Evolutionary conservation across 441 rosid genomes (phyloP), one percentile per base, ranked within the genome.

Genomic region (Erodium texanum): DNA sequence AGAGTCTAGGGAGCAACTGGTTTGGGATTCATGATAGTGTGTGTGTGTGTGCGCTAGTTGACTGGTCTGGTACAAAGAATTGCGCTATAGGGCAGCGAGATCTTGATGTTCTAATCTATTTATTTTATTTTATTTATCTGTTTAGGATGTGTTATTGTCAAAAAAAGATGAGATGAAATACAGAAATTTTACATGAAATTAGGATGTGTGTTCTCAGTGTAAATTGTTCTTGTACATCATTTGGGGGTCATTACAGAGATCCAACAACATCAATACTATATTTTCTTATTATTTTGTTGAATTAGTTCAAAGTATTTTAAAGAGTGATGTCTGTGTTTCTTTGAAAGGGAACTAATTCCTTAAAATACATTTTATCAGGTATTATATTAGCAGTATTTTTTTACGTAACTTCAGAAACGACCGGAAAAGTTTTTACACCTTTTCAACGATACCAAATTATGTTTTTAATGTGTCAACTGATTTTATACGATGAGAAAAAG

Each of bases 181-280:
- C 52, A 45, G 52, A 45, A 45, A 45, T 45, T 45, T 45, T 45
- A 45, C 52, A 45, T 45, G 52, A 45, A 45, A 45, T 45, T 45
- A 45, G 52, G 52, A 45, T 45, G 52, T 45, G 52, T 45, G n/a
- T 45, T 14, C 16, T 45, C 52, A 45, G 52, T 45, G 52, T 45
- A 45, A 45, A 45, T 45, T 45, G 52, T 45, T 45, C 52, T 45
- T 45, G 52, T 45, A 45, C 52, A 45, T 45, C 52, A 5, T 45
- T 45, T 45, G 52, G 52, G 52, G 52, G 52, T 45, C 52, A 45
- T 45, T 45, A 45, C 52, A 45, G 52, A 45, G 41, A 34, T 34
- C 41, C 41, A 34, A 14, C 50, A 11, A 45, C 15, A 45, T 45
- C 2, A 11, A 45, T 45, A 45, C 52, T 45, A 45, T 45, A 45